phyloP scores from a whole-genome alignment of 2,329 filamentous ascomycete genomes.

The Endocalyx cinctus region DNA sequence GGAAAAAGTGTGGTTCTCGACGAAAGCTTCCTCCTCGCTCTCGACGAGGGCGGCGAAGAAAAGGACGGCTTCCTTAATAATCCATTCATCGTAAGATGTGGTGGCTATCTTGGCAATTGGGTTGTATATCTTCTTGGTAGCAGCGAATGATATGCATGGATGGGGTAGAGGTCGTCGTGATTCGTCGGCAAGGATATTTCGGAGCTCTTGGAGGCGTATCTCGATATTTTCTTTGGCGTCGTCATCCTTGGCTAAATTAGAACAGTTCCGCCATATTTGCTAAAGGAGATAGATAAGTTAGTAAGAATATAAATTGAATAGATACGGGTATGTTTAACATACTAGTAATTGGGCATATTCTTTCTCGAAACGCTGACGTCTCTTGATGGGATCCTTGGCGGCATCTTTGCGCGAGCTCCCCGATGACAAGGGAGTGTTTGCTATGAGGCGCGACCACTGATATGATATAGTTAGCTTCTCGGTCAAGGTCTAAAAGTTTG shows the following conservation, averaged over 20 bases:
- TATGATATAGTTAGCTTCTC: slow-evolving; percentile 12
- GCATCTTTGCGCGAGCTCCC: slow-evolving; percentile 53
- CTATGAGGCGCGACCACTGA: slow-evolving; percentile 66
- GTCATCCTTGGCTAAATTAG: slow-evolving; percentile 55
- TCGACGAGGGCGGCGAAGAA: slow-evolving; percentile 92
- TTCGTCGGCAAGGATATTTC: slow-evolving; percentile 79
- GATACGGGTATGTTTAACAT: too few species aligned
- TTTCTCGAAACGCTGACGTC: slow-evolving; percentile 62
- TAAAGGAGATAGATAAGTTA: too few species aligned
- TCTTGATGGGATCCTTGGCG: slow-evolving; percentile 58
- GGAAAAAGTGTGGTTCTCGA: slow-evolving; percentile 82
- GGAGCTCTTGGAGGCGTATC: slow-evolving; percentile 58
- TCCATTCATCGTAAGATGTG: slow-evolving; percentile 76
- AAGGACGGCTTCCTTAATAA: slow-evolving; percentile 78
- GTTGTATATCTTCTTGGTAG: slow-evolving; percentile 82
- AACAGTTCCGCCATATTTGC: slow-evolving; percentile 58
- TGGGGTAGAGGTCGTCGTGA: slow-evolving; percentile 83
- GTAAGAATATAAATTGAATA: too few species aligned
- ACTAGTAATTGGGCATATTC: slow-evolving; percentile 61
- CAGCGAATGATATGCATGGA: slow-evolving; percentile 83
- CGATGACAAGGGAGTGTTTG: slow-evolving; percentile 54
- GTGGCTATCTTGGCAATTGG: slow-evolving; percentile 86
- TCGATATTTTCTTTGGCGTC: slow-evolving; percentile 61
- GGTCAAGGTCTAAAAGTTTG: slow-evolving; percentile 2
- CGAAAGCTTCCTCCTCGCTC: slow-evolving; percentile 92